Evolutionary conservation across 768 basidiomycete genomes (phyloP), one percentile per base, ranked within the genome.

Genomic region (Daedalea quercina): DNA sequence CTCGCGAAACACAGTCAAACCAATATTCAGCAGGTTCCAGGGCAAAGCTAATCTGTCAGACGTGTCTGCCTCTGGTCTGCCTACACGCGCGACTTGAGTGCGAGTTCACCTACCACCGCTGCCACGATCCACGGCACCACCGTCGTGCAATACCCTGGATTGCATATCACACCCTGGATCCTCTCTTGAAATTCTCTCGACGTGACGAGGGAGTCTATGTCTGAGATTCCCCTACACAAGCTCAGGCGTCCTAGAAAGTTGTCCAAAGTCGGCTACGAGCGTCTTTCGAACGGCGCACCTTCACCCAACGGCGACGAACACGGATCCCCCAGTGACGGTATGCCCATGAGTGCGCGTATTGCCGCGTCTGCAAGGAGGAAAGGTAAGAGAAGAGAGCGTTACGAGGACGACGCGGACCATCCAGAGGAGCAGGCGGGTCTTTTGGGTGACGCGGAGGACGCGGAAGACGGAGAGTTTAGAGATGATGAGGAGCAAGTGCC

Each of bases 201-300:
- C 28, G 31, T 19, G 9, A 9, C 25, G 46, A 19, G 46, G 46
- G 19, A 54, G 58, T 66, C 59, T 67, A 84, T 84, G 82, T 78
- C 84, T 67, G 85, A 85, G 71, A 87, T 87, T 68, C 85, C 84
- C n/a, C 70, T 87, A 51, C 79, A 73, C 60, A 73, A 74, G 60
- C 71, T 86, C 63, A 70, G 78, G 76, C 72, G 75, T 69, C 65
- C 60, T 47, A 74, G 73, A 58, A 76, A 72, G 19, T 15, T 17
- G 61, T 59, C 72, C 55, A 73, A 72, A 67, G 66, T 73, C 55
- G 76, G 73, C 50, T 78, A 80, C 70, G 60, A 70, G 57, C 76
- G 70, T 60, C 70, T 80, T 26, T 56, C 60, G 53, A 69, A 71
- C 64, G 50, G 54, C 54, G 60, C 57, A 49, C 57, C 54, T 46